A percentile compares a stretch with the other conserved stretches of the same genome.
Conservation (phyloP, 129 eudicot species). For the Solidago caesia region DNA sequence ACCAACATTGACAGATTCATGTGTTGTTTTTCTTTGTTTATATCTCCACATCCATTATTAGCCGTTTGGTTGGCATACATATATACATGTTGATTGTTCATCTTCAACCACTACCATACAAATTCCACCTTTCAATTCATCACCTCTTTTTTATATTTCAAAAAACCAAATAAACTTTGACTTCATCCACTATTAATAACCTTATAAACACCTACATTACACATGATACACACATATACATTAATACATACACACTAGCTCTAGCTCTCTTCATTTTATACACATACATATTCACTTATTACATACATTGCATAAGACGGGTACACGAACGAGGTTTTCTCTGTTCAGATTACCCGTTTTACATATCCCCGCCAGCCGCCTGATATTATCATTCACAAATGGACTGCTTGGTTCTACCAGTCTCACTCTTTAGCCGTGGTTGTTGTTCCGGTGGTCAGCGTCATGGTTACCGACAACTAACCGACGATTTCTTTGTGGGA, state of each 20-base stretch:
- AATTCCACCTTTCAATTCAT: constrained; percentile 27
- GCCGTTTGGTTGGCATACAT: constrained; percentile 53
- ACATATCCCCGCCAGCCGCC: not conserved
- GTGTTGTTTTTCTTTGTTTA: constrained; percentile 15
- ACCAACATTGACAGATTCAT: constrained; percentile 25
- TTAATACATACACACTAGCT: not conserved
- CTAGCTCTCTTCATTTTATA: constrained; percentile 5
- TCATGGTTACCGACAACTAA: constrained; percentile 42
- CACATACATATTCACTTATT: not conserved
- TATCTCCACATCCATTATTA: constrained; percentile 21
- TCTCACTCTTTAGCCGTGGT: constrained; percentile 47
- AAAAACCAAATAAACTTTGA: constrained; percentile 3
- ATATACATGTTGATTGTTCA: not conserved
- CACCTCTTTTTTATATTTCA: not conserved
- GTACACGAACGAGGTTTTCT: too few relatives aligned
- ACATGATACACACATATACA: not conserved
- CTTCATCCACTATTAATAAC: constrained; percentile 29
- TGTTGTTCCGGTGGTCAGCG: constrained; percentile 44
- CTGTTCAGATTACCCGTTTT: not conserved
- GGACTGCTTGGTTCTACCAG: constrained; percentile 66
- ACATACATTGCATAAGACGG: not conserved
- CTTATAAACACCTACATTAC: constrained; percentile 5
- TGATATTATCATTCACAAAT: constrained; percentile 17
- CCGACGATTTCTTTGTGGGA: constrained; percentile 29
- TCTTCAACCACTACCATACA: constrained; percentile 41